Evolutionary conservation across 164 flowering plant genomes (phyloP).

Genomic region (Cinnamomum micranthum): DNA sequence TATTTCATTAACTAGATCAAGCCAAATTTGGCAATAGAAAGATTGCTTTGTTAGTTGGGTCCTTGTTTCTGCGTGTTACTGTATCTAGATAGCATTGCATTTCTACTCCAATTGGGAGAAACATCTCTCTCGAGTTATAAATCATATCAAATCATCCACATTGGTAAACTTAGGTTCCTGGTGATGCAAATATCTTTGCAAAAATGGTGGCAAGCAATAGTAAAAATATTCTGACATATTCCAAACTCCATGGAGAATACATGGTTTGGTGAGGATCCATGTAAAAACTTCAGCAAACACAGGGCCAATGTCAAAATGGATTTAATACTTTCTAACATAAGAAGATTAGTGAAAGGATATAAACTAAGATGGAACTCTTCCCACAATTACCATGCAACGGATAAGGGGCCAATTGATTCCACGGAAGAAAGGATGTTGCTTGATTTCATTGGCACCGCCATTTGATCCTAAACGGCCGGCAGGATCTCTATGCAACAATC

Average conservation of each 20-base stretch:
- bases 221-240: no score
- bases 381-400: slow-evolving; percentile 72
- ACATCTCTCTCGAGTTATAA: not conserved
- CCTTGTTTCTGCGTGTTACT: not conserved
- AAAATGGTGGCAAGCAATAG: not conserved
- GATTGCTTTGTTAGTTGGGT: not conserved
- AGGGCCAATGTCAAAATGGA: no score
- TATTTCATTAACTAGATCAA: not conserved
- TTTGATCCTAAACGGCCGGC: slow-evolving; percentile 69
- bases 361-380: not conserved
- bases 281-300: no score
- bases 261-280: no score
- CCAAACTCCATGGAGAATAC: no score
- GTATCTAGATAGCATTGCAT: not conserved
- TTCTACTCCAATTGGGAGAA: not conserved
- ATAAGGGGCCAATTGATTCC: slow-evolving; percentile 94
- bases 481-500: slow-evolving; percentile 75
- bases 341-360: not conserved
- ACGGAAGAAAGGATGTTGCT: slow-evolving; percentile 85
- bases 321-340: no score
- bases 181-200: no score
- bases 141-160: not conserved
- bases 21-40: not conserved
- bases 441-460: slow-evolving; percentile 84
- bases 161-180: not conserved